Evolutionary conservation across 129 eudicot genomes (phyloP), one percentile per base, ranked within the genome.

Genomic region (Flaveria trinervia): DNA sequence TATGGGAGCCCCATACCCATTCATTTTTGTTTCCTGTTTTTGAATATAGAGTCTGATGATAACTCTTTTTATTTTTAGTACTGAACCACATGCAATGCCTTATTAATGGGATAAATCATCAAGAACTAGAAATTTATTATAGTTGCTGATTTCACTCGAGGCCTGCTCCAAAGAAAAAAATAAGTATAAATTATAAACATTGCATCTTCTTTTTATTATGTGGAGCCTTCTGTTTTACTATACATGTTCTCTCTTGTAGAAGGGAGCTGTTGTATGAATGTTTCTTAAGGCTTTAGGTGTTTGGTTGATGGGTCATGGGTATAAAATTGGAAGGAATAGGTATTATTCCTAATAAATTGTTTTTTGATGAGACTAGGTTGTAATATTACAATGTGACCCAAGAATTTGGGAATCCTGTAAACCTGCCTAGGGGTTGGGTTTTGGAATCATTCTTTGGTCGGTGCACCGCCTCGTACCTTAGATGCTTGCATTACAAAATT

Each of bases 31-130:
- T 15, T 60, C 11, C 62, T 59, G 26, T 50, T 46, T 72, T 33
- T 72, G 30, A 39, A 56, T 73, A 56, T 28, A 73, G 56, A 73
- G 56, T 57, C 70, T 74, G 59, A 74, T 59, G n/a, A 59, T 59
- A 3, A 15, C 0, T 56, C 16, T 18, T 55, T 15, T 12, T 72
- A 48, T 73, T 13, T 57, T 57, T 56, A 22, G 48, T 59, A 60
- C 46, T 45, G 41, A 43, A 14, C 70, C 70, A 74, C 60, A 41
- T 20, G 54, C 45, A 57, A 23, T 59, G 55, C 44, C 69, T 73
- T 39, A 73, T 26, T 7, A 18, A 73, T 15, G 66, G 62, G 62
- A 71, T 72, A 72, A 50, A 50, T 16, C 15, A 50, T 50, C 15
- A 30, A 12, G 30, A 52, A 52, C 7, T 9, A 71, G 56, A 72